phyloP scores from a whole-genome alignment of 208 protist genomes.

The Trypanosoma boissoni region DNA sequence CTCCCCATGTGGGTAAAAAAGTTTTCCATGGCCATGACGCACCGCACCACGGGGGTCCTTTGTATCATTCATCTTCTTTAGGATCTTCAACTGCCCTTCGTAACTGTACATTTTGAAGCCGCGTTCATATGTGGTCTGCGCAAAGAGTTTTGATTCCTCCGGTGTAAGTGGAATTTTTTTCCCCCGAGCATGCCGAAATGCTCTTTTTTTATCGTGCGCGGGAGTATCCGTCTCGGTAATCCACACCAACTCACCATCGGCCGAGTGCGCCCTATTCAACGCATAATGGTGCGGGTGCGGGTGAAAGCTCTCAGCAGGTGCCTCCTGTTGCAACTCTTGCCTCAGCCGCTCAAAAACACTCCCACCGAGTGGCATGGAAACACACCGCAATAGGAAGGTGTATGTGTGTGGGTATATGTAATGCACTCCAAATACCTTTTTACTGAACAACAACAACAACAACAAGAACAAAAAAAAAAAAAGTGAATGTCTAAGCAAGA shows the following conservation, averaged over 20 bases:
- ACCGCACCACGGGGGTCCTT: conserved; percentile 18
- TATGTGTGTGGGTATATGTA: too few species aligned
- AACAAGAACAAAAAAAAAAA: background rate
- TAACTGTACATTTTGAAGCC: conserved; percentile 22
- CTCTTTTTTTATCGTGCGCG: conserved; percentile 2
- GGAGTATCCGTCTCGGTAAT: conserved; percentile 8
- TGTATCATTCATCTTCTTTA: conserved; percentile 9
- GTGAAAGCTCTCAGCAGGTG: background rate
- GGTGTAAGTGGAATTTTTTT: conserved; percentile 8
- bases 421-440: conserved; percentile 16
- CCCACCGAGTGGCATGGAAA: background rate
- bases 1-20: conserved; percentile 86
- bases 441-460: conserved; percentile 5
- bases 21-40: conserved; percentile 66
- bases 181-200: conserved; percentile 9
- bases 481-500: too few species aligned
- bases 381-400: too few species aligned
- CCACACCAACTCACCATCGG: conserved; percentile 19
- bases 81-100: conserved; percentile 7
- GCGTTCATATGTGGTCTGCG: conserved; percentile 16
- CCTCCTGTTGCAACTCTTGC: conserved; percentile 8
- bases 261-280: background rate
- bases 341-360: conserved; percentile 13
- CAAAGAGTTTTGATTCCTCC: conserved; percentile 11
- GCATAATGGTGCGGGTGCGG: background rate